Conservation (phyloP, 169 alveolate species). For the Plasmodium berghei region DNA sequence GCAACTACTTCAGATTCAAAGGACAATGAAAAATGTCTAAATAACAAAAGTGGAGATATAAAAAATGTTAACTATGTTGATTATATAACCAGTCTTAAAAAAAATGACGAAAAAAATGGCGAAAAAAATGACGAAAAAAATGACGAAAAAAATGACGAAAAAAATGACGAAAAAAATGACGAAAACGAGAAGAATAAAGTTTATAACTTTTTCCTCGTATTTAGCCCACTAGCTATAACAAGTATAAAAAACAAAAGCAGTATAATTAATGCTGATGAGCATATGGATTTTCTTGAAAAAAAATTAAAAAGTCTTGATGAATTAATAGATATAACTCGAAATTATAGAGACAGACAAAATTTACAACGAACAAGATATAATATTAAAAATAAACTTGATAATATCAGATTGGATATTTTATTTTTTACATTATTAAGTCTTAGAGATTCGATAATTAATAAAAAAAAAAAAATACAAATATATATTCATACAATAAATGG, state of each 20-base stretch:
- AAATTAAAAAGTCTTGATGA: conserved; percentile 16
- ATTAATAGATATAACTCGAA: conserved; percentile 7
- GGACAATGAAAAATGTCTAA: not conserved
- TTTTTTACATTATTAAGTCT: conserved; percentile 82
- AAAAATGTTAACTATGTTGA: not conserved
- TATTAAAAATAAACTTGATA: conserved; percentile 37
- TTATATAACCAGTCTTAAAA: not conserved
- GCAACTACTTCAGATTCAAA: not conserved
- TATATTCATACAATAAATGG: conserved; percentile 82
- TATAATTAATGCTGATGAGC: conserved; percentile 74
- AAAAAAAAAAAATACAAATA: conserved; percentile 78
- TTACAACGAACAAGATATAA: conserved; percentile 21
- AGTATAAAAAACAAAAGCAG: conserved; percentile 47
- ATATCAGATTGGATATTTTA: conserved; percentile 66
- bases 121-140: not conserved
- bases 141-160: not conserved
- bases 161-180: not conserved
- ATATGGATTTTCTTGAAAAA: conserved; percentile 27
- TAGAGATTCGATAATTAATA: conserved; percentile 84
- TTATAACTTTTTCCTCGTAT: conserved; percentile 26
- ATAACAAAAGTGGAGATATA: not conserved
- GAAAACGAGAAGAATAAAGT: conserved; percentile 7
- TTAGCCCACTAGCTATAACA: conserved; percentile 65
- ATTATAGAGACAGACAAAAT: conserved; percentile 15
- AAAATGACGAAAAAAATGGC: not conserved